Conservation (phyloP, 257 asterid species). For the Salvia hispanica region DNA sequence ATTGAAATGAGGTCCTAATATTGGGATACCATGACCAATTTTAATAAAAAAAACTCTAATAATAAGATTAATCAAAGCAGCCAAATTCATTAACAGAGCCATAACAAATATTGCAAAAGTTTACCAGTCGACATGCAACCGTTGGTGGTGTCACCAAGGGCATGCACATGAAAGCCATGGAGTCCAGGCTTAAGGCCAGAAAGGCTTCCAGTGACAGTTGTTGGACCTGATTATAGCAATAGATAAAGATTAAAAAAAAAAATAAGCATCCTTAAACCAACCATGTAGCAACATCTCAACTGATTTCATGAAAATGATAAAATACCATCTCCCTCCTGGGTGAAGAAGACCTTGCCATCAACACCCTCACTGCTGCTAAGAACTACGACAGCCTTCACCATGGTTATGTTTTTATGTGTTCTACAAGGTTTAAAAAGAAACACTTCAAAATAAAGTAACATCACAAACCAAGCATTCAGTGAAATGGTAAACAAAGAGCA, state of each 20-base stretch:
- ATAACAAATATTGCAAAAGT: slow-evolving; percentile 1
- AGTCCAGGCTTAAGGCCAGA: slow-evolving; percentile 88
- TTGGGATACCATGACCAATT: slow-evolving; percentile 10
- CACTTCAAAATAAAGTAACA: background rate
- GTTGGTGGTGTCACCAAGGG: slow-evolving; percentile 99
- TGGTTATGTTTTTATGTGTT: slow-evolving; percentile 54
- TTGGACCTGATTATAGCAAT: slow-evolving; percentile 50
- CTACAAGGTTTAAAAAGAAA: slow-evolving; percentile 38
- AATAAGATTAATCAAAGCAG: background rate
- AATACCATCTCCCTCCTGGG: slow-evolving; percentile 89
- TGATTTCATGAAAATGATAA: slow-evolving; percentile 4
- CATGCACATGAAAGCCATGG: slow-evolving; percentile 97
- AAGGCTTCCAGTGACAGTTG: slow-evolving; percentile 76
- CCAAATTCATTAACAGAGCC: background rate
- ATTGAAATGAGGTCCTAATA: slow-evolving; percentile 88
- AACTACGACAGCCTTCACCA: slow-evolving; percentile 96
- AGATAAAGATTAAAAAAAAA: background rate
- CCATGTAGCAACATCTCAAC: background rate
- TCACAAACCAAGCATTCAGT: background rate
- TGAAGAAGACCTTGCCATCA: slow-evolving; percentile 68
- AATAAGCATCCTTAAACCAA: slow-evolving; percentile 3
- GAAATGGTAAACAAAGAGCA: slow-evolving; percentile 6
- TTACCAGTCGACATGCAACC: slow-evolving; percentile 98
- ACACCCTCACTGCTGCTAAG: slow-evolving; percentile 93
- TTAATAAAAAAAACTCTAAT: background rate